These are phyloP conservation scores for Colletotrichum melonis DNA, from an alignment of 2,329 filamentous ascomycete species.

Conservation along the genomic window DNA sequence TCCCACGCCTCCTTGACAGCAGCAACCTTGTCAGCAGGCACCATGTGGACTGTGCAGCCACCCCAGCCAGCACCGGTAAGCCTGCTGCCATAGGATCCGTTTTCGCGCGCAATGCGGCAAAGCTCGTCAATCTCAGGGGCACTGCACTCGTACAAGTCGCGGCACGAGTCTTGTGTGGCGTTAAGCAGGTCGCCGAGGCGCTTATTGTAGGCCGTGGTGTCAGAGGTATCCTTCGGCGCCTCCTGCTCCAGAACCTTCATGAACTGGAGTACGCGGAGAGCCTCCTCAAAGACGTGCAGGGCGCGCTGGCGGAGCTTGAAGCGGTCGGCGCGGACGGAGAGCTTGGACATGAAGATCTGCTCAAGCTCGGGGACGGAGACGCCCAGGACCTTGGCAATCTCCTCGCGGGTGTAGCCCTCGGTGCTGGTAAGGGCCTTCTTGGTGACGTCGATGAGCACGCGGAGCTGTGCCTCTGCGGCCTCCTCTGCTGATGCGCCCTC, in stretches of 20 bases:
- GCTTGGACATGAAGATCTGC: constrained; percentile 83
- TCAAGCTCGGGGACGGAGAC: constrained; percentile 79
- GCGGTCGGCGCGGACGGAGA: constrained; percentile 86
- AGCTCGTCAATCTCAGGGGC: constrained; percentile 93
- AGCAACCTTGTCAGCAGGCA: constrained; percentile 84
- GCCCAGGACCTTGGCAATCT: constrained; percentile 79
- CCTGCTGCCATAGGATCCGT: constrained; percentile 86
- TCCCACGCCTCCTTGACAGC: constrained; percentile 82
- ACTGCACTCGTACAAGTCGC: constrained; percentile 90
- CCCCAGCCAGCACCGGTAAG: constrained; percentile 97
- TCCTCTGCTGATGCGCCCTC: constrained; percentile 38
- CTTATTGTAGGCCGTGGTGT: constrained; percentile 71
- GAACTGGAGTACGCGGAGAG: constrained; percentile 86
- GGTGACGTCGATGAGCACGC: constrained; percentile 76
- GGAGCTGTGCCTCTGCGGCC: constrained; percentile 71
- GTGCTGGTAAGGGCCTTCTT: constrained; percentile 79
- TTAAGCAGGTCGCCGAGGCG: constrained; percentile 88
- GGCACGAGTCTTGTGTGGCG: constrained; percentile 87
- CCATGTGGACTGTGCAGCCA: constrained; percentile 93
- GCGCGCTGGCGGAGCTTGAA: constrained; percentile 92
- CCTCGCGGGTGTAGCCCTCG: constrained; percentile 88
- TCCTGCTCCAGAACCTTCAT: constrained; percentile 76
- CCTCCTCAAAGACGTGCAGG: constrained; percentile 91
- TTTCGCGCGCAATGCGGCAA: constrained; percentile 80
- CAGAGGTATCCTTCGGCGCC: constrained; percentile 50